These are phyloP conservation scores for Rhodotorula taiwanensis DNA, from an alignment of 768 basidiomycete genomes.

Conservation along the genomic window DNA sequence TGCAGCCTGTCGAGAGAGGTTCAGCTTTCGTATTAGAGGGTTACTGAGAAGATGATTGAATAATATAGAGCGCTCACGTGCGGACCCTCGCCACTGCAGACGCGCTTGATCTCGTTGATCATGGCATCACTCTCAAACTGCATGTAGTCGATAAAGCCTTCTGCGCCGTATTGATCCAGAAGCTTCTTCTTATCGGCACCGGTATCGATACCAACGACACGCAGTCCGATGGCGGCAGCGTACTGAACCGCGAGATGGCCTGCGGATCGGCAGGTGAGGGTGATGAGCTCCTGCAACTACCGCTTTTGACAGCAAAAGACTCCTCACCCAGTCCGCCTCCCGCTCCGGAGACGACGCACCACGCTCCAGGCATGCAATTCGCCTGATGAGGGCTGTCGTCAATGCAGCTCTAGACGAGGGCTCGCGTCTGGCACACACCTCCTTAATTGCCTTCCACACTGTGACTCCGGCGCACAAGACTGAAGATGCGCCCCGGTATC, in stretches of 20 bases:
- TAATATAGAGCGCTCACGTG: conserved; percentile 48
- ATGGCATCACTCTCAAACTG: conserved; percentile 59
- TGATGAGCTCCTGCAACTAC: neutral
- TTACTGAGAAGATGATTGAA: neutral
- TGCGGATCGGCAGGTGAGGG: neutral
- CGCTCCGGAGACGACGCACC: conserved; percentile 58
- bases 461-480: conserved; percentile 67
- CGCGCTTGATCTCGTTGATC: conserved; percentile 53
- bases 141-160: conserved; percentile 60
- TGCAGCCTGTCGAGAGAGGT: too few species aligned
- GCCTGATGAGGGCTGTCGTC: neutral
- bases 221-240: conserved; percentile 65
- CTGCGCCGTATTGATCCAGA: conserved; percentile 5
- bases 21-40: neutral
- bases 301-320: too few species aligned
- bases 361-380: conserved; percentile 56
- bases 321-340: conserved; percentile 35
- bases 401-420: neutral
- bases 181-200: conserved; percentile 59
- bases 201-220: conserved; percentile 75
- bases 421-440: neutral
- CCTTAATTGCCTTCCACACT: conserved; percentile 66
- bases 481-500: neutral
- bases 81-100: conserved; percentile 57
- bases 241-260: conserved; percentile 62